These are phyloP conservation scores for Russula sp. DNA, from an alignment of 768 basidiomycete species.

Conservation along the genomic window DNA sequence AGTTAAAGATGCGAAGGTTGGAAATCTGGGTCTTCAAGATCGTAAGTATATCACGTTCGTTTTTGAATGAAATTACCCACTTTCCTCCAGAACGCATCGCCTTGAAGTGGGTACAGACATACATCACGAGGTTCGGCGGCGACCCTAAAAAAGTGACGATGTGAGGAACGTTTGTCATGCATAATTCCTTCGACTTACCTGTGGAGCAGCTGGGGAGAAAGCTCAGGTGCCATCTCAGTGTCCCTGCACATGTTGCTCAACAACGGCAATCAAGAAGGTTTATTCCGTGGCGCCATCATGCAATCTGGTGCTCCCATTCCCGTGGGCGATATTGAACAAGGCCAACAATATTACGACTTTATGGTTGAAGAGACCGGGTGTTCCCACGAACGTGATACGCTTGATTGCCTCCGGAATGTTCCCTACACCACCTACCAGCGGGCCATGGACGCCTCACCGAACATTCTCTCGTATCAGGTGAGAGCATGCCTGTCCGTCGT, in stretches of 20 bases:
- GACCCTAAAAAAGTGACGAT: slow-evolving; percentile 60
- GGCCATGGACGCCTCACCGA: slow-evolving; percentile 39
- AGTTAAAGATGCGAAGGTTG: slow-evolving; percentile 50
- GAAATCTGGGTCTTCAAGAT: slow-evolving; percentile 67
- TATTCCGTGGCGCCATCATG: slow-evolving; percentile 49
- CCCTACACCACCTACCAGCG: slow-evolving; percentile 36
- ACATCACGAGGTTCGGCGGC: slow-evolving; percentile 63
- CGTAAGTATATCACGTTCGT: slow-evolving; percentile 40
- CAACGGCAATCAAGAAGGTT: slow-evolving; percentile 39
- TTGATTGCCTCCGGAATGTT: slow-evolving; percentile 44
- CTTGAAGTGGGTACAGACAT: slow-evolving; percentile 63
- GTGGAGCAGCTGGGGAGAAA: slow-evolving; percentile 46
- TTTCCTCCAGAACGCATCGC: slow-evolving; percentile 49
- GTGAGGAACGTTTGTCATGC: slow-evolving; percentile 36
- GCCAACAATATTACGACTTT: slow-evolving; percentile 43
- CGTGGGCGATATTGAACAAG: slow-evolving; percentile 32
- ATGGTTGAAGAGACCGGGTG: slow-evolving; percentile 44
- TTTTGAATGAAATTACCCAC: not conserved
- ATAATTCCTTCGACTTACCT: slow-evolving; percentile 13
- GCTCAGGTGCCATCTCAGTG: slow-evolving; percentile 52
- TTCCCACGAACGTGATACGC: slow-evolving; percentile 36
- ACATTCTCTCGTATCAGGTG: slow-evolving; percentile 38
- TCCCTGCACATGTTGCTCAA: slow-evolving; percentile 45
- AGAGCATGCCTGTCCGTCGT: not conserved
- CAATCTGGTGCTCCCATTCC: slow-evolving; percentile 43